These are phyloP conservation scores for Teunomyces barrocoloradensis DNA, from an alignment of 805 yeast species.

Conservation along the genomic window DNA sequence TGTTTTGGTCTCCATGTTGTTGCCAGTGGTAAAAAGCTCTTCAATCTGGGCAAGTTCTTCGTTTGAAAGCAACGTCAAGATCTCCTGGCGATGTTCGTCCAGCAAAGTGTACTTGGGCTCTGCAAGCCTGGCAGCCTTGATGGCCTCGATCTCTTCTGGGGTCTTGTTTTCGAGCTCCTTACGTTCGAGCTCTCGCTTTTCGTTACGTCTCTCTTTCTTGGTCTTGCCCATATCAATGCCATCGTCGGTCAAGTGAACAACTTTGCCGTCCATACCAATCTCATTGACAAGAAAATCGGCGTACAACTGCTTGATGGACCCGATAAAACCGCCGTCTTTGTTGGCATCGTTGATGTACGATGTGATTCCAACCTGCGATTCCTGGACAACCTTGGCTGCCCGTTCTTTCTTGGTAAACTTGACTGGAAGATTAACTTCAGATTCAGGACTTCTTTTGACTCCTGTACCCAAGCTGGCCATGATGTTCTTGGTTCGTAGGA, in stretches of 20 bases:
- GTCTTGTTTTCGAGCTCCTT: conserved; percentile 30
- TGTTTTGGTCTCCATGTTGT: conserved; percentile 55
- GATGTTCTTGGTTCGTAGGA: conserved; percentile 2
- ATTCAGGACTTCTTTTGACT: conserved; percentile 10
- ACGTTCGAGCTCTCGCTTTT: conserved; percentile 39
- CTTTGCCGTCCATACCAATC: conserved; percentile 63
- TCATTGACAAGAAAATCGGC: conserved; percentile 95
- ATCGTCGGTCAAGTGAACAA: conserved; percentile 70
- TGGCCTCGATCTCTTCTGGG: conserved; percentile 30
- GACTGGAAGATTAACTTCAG: background rate
- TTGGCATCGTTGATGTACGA: conserved; percentile 54
- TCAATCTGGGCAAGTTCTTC: conserved; percentile 58
- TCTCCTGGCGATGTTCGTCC: conserved; percentile 44
- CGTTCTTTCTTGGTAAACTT: conserved; percentile 15
- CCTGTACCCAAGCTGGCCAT: background rate
- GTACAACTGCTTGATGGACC: conserved; percentile 82
- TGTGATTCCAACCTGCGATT: conserved; percentile 85
- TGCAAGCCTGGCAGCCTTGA: conserved; percentile 20
- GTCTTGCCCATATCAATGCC: conserved; percentile 55
- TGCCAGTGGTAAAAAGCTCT: conserved; percentile 52
- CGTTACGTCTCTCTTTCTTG: conserved; percentile 48
- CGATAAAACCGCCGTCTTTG: conserved; percentile 58
- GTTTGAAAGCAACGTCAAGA: conserved; percentile 57
- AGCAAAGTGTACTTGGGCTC: conserved; percentile 42
- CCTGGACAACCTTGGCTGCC: conserved; percentile 50